These are phyloP conservation scores for Microcera coccophila DNA, from an alignment of 2,329 filamentous ascomycete species.

Conservation along the genomic window DNA sequence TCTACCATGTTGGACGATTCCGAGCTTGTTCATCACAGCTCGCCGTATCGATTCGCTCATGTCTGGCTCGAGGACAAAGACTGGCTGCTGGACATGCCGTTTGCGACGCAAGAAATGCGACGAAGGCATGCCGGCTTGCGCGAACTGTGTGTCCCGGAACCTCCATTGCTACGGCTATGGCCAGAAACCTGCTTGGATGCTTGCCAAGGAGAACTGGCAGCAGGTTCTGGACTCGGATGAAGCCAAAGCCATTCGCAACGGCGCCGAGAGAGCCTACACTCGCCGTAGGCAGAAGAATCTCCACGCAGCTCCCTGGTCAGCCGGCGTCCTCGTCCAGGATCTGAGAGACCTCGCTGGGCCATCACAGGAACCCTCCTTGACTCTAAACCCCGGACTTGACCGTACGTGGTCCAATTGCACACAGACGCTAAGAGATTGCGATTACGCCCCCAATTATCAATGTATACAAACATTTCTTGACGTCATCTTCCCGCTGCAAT, in stretches of 20 bases:
- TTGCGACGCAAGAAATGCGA: slow-evolving; percentile 10
- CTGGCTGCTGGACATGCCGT: slow-evolving; percentile 9
- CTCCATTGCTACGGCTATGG: slow-evolving; percentile 4
- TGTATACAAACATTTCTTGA: slow-evolving; percentile 6
- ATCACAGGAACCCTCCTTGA: neutral
- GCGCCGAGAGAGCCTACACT: slow-evolving; percentile 4
- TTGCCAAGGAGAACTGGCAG: slow-evolving; percentile 7
- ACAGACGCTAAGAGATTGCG: slow-evolving; percentile 5
- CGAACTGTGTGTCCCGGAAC: slow-evolving; percentile 1
- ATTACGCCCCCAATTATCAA: slow-evolving; percentile 5
- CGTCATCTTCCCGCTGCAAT: slow-evolving; percentile 8
- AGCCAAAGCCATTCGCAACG: slow-evolving; percentile 2
- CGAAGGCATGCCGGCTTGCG: slow-evolving; percentile 5
- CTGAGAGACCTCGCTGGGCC: slow-evolving; percentile 1
- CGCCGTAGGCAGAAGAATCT: slow-evolving; percentile 6
- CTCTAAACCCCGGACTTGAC: slow-evolving; percentile 1
- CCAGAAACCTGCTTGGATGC: slow-evolving; percentile 6
- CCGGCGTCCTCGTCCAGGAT: slow-evolving; percentile 5
- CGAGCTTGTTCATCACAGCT: neutral
- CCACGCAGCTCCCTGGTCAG: neutral
- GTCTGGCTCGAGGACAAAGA: slow-evolving; percentile 9
- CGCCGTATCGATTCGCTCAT: neutral
- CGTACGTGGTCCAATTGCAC: slow-evolving; percentile 9
- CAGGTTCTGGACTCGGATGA: slow-evolving; percentile 5
- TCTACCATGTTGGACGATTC: neutral